Percentiles rank a stretch among this genome's conserved stretches.
Conservation (phyloP, 2,329 filamentous ascomycete species). For the Didymella lethalis region DNA sequence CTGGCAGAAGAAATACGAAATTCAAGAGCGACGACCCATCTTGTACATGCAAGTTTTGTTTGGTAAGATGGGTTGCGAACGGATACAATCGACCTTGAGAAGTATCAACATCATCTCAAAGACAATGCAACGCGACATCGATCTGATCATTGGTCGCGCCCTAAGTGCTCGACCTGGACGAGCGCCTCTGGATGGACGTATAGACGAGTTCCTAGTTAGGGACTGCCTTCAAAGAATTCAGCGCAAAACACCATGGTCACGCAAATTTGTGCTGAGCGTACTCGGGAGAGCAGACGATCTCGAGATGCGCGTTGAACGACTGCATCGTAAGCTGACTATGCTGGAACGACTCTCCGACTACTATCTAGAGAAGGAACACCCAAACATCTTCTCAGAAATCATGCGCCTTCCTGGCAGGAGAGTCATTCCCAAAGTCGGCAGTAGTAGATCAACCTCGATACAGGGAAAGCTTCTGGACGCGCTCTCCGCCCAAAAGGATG, state of each 20-base stretch:
- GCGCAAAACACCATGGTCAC: conserved; percentile 30
- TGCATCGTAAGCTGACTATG: conserved; percentile 31
- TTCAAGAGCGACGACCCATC: conserved; percentile 28
- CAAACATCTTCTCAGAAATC: conserved; percentile 32
- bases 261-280: conserved; percentile 33
- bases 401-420: conserved; percentile 35
- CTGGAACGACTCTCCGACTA: conserved; percentile 37
- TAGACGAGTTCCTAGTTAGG: conserved; percentile 27
- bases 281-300: conserved; percentile 29
- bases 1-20: conserved; percentile 37
- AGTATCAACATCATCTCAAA: conserved; percentile 20
- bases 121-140: conserved; percentile 27
- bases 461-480: conserved; percentile 31
- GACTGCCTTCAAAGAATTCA: conserved; percentile 32
- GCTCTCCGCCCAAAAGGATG: conserved; percentile 36
- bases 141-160: conserved; percentile 30
- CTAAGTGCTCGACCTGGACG: conserved; percentile 20
- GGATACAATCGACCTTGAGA: conserved; percentile 21
- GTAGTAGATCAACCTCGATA: conserved; percentile 20
- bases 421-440: conserved; percentile 27
- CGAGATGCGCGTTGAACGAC: conserved; percentile 26
- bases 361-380: conserved; percentile 37
- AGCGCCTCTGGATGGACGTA: conserved; percentile 1
- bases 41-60: conserved; percentile 36
- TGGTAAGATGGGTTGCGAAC: conserved; percentile 30